Percentiles rank a stretch among this genome's conserved stretches.
phyloP scores from a whole-genome alignment of 345 rosid genomes.

The Bruguiera sexangula region DNA sequence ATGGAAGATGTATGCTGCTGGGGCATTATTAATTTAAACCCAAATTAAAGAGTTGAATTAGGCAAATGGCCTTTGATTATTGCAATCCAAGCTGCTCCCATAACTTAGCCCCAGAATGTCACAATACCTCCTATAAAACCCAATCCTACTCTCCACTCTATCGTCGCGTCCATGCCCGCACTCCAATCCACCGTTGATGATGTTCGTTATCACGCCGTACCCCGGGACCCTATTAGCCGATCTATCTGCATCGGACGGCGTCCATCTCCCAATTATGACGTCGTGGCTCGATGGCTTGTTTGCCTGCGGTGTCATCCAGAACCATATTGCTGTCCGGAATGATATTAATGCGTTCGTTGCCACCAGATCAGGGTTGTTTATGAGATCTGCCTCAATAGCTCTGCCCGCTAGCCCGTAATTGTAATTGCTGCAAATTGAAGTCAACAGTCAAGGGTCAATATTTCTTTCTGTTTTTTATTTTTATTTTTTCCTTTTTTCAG shows the following conservation, averaged over 20 bases:
- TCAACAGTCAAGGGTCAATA: conserved; percentile 9
- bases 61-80: conserved; percentile 32
- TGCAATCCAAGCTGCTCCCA: conserved; percentile 32
- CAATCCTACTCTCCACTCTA: conserved; percentile 25
- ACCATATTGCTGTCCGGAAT: conserved; percentile 38
- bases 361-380: conserved; percentile 49
- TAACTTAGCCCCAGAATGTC: conserved; percentile 23
- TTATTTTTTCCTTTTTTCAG: no score
- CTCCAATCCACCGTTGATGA: conserved; percentile 38
- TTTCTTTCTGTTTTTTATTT: no score
- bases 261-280: conserved; percentile 31
- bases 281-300: conserved; percentile 41
- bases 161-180: conserved; percentile 21
- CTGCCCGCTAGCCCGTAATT: conserved; percentile 54
- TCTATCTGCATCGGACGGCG: conserved; percentile 24
- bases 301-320: conserved; percentile 39
- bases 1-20: not conserved
- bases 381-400: conserved; percentile 37
- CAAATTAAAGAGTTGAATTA: not conserved
- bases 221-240: conserved; percentile 29
- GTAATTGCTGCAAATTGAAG: conserved; percentile 35
- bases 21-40: no score
- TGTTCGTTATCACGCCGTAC: conserved; percentile 40
- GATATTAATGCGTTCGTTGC: conserved; percentile 45
- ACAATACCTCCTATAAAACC: conserved; percentile 32